These are phyloP conservation scores for Xylaria bambusicola DNA, from an alignment of 495 filamentous ascomycete species.

Conservation along the genomic window DNA sequence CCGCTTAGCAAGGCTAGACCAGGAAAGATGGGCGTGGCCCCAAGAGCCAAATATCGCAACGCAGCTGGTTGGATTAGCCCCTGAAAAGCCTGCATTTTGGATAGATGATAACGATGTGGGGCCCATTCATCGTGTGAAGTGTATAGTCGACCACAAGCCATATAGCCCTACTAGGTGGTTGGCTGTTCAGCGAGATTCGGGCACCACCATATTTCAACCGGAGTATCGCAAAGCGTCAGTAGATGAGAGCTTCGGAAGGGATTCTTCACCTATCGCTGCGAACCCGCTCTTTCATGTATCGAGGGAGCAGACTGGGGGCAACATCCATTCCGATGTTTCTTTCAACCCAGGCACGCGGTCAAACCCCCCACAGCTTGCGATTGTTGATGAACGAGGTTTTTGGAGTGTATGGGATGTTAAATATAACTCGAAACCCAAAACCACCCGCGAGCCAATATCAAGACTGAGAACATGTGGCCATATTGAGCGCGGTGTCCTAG, in stretches of 20 bases:
- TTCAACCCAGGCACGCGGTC: conserved; percentile 75
- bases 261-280: conserved; percentile 57
- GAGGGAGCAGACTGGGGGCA: conserved; percentile 55
- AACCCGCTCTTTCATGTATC: conserved; percentile 62
- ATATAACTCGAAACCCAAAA: conserved; percentile 24
- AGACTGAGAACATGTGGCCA: conserved; percentile 25
- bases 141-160: conserved; percentile 53
- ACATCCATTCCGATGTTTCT: conserved; percentile 66
- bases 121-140: conserved; percentile 68
- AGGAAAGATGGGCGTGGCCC: conserved; percentile 50
- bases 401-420: conserved; percentile 78
- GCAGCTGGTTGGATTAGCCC: conserved; percentile 34
- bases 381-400: conserved; percentile 69
- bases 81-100: conserved; percentile 55
- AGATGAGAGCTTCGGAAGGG: conserved; percentile 16
- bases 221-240: conserved; percentile 36
- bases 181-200: conserved; percentile 59
- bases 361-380: conserved; percentile 58
- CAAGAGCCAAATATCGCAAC: conserved; percentile 39
- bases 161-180: conserved; percentile 57
- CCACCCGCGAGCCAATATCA: conserved; percentile 13
- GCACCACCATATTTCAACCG: conserved; percentile 64
- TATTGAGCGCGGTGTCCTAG: conserved; percentile 28
- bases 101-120: conserved; percentile 49
- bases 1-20: conserved; percentile 44